Evolutionary conservation across 176 grass and related monocot species (phyloP), one percentile per base, ranked within the genome.

Genomic region (Oryza meyeriana): DNA sequence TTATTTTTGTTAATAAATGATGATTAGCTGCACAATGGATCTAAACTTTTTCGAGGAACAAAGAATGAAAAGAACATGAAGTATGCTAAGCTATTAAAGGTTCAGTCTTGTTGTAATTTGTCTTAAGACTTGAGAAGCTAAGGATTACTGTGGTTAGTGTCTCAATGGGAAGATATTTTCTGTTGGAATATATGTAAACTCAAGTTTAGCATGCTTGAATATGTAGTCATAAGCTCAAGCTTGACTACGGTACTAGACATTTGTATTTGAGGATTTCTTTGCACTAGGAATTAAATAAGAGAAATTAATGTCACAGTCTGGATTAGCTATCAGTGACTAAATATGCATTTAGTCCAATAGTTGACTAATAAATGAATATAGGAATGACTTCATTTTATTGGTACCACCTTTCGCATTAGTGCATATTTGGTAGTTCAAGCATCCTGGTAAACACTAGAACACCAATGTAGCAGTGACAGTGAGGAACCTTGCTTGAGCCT

Each of bases 221-320:
- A 62, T 61, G 27, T 58, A 68, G 14, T 84, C 4, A 69, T 13
- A 38, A 48, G 70, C 83, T 66, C 66, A 50, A 20, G 61, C 59
- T 33, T 87, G 62, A 61, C 35, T 58, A 61, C 4, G 33, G 63
- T 68, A 20, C 33, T 61, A 3, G 9, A 55, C 13, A 41, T 66
- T 42, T 75, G 69, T 27, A 71, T 89, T 84, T 66, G 45, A 30
- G 31, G 63, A 40, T 76, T 89, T 48, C 13, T 88, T 66, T 35
- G 34, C 28, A 42, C 32, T 29, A 68, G 13, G 62, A 69, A 6
- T 22, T 55, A 22, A 22, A 22, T 55, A 55, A 55, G 18, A 55
- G 50, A 55, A n/a, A 55, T 55, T 55, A 55, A 22, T 16, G 6
- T 75, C 70, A 70, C 31, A 22, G 20, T 72, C 42, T 36, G 12